Percentiles rank a stretch among this genome's conserved stretches.
These are phyloP conservation scores for Niveomyces coronatus DNA, from an alignment of 2,329 filamentous ascomycete species.

Conservation along the genomic window DNA sequence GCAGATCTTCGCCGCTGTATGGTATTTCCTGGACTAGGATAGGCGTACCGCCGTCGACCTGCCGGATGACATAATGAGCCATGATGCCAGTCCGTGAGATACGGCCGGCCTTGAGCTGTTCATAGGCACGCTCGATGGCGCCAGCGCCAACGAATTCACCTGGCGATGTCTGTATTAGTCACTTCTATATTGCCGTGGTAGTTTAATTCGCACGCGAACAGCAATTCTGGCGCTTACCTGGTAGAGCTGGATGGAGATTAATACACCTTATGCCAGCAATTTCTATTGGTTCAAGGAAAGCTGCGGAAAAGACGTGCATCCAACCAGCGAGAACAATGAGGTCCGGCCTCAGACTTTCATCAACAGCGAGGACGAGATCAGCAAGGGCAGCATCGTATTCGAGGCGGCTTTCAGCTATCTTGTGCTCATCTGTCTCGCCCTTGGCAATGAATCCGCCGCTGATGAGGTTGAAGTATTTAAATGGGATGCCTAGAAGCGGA, in stretches of 20 bases:
- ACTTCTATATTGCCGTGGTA: no score
- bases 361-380: conserved; percentile 43
- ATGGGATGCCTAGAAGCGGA: conserved; percentile 45
- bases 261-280: conserved; percentile 57
- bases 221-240: no score
- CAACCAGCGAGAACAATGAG: conserved; percentile 75
- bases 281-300: conserved; percentile 60
- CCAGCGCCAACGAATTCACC: conserved; percentile 66
- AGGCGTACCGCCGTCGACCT: conserved; percentile 71
- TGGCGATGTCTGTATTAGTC: no score
- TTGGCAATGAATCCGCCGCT: conserved; percentile 53
- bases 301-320: conserved; percentile 70
- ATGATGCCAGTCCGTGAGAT: conserved; percentile 73
- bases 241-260: conserved; percentile 59
- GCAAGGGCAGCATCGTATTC: conserved; percentile 70
- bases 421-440: conserved; percentile 48
- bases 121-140: conserved; percentile 70
- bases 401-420: conserved; percentile 47
- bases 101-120: conserved; percentile 54
- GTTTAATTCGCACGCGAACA: no score
- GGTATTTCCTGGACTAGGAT: conserved; percentile 62
- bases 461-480: conserved; percentile 72
- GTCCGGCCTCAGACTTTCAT: conserved; percentile 47
- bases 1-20: conserved; percentile 52
- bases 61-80: conserved; percentile 73